These are phyloP conservation scores for Cinnamomum micranthum DNA, from an alignment of 164 flowering plant species.

Conservation along the genomic window DNA sequence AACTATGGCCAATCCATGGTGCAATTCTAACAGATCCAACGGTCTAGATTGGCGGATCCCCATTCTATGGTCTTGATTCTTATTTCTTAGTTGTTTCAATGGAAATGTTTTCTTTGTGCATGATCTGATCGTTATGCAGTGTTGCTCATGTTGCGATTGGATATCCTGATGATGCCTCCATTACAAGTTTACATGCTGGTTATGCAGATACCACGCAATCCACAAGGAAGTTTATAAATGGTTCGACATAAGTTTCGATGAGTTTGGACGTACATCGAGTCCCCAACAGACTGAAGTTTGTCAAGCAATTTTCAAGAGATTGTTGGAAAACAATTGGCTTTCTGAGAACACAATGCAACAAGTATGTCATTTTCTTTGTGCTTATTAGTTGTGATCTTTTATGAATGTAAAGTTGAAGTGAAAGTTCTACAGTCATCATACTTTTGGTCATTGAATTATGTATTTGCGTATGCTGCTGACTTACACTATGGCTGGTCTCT, in stretches of 20 bases:
- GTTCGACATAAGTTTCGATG: conserved; percentile 84
- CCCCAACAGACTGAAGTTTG: conserved; percentile 89
- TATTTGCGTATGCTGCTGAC: background rate
- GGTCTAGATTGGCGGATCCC: no score
- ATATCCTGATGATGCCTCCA: background rate
- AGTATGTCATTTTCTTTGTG: conserved; percentile 26
- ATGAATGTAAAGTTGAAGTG: background rate
- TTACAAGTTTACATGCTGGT: background rate
- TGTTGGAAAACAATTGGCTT: conserved; percentile 79
- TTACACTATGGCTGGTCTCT: background rate
- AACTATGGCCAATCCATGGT: no score
- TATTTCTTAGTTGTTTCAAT: no score
- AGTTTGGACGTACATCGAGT: conserved; percentile 90
- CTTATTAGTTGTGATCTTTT: background rate
- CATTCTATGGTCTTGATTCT: background rate
- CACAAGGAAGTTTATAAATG: conserved; percentile 81
- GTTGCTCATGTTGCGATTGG: background rate
- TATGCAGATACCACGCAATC: conserved; percentile 69
- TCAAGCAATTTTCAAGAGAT: conserved; percentile 74
- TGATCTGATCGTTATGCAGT: background rate
- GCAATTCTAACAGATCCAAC: no score
- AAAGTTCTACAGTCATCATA: background rate
- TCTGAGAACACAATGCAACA: conserved; percentile 89
- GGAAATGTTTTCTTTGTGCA: background rate
- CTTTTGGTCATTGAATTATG: background rate